These are phyloP conservation scores for Fonsecaea monophora DNA, from an alignment of 2,329 filamentous ascomycete species.

Conservation along the genomic window DNA sequence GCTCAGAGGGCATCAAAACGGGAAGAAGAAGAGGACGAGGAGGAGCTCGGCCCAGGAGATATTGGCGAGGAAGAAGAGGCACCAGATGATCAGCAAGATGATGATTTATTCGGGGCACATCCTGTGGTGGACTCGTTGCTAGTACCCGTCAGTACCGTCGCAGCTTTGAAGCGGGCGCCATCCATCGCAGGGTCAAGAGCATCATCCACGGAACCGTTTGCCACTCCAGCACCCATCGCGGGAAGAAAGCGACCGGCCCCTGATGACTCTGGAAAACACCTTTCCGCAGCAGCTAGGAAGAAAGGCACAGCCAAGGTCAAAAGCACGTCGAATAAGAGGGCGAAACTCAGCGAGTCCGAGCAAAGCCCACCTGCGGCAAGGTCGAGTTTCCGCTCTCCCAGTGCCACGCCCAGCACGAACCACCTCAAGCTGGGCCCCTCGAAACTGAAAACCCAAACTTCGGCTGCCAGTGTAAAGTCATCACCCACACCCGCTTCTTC, in stretches of 20 bases:
- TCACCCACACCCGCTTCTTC: constrained; percentile 36
- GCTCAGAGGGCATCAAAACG: constrained; percentile 26
- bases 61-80: constrained; percentile 11
- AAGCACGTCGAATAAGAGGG: constrained; percentile 30
- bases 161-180: constrained; percentile 33
- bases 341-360: constrained; percentile 36
- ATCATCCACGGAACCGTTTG: constrained; percentile 32
- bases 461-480: constrained; percentile 34
- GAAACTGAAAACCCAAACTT: constrained; percentile 56
- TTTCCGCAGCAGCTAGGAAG: constrained; percentile 35
- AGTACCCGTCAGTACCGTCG: constrained; percentile 11
- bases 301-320: constrained; percentile 40
- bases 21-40: constrained; percentile 22
- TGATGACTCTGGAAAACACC: constrained; percentile 27
- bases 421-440: constrained; percentile 35
- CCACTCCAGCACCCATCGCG: constrained; percentile 33
- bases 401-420: constrained; percentile 36
- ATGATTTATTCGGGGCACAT: constrained; percentile 5
- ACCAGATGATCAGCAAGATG: constrained; percentile 3
- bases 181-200: constrained; percentile 34
- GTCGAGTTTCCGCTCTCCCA: constrained; percentile 38
- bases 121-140: constrained; percentile 13
- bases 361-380: constrained; percentile 27
- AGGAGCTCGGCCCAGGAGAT: not conserved
- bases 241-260: constrained; percentile 39